These are phyloP conservation scores for Rosellinia necatrix DNA, from an alignment of 2,329 filamentous ascomycete genomes.

Conservation along the genomic window DNA sequence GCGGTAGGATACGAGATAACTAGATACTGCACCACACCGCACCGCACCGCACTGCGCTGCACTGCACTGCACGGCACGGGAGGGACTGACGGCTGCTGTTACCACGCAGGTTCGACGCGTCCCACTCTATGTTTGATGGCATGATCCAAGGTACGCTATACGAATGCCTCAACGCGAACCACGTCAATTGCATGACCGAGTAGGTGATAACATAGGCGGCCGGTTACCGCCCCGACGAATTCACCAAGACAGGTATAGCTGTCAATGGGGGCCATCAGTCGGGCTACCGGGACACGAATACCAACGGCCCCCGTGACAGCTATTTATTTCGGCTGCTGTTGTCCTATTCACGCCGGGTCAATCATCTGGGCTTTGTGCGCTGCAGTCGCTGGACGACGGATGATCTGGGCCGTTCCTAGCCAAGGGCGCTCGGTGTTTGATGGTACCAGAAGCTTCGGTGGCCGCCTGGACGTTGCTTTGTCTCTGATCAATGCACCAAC, in stretches of 20 bases:
- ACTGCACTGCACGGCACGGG: too few species aligned
- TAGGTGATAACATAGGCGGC: neutral
- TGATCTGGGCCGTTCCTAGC: constrained; percentile 8
- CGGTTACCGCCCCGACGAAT: neutral
- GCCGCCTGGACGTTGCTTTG: constrained; percentile 13
- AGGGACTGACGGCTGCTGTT: too few species aligned
- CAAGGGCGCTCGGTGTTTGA: neutral
- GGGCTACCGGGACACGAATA: too few species aligned
- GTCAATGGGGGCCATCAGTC: neutral
- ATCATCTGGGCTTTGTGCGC: constrained; percentile 8
- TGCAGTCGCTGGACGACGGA: constrained; percentile 8
- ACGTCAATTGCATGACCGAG: too few species aligned
- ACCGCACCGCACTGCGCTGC: too few species aligned
- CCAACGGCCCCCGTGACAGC: constrained; percentile 9
- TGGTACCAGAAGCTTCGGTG: neutral
- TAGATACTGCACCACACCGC: too few species aligned
- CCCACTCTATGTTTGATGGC: too few species aligned
- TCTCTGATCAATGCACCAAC: constrained; percentile 15
- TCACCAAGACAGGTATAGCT: constrained; percentile 4
- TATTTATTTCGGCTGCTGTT: constrained; percentile 5
- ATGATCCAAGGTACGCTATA: too few species aligned
- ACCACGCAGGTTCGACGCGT: too few species aligned
- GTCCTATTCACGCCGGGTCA: constrained; percentile 2
- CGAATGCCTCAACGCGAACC: too few species aligned
- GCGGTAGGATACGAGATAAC: too few species aligned